Evolutionary conservation across 2,329 filamentous ascomycete genomes (phyloP), one percentile per base, ranked within the genome.

Genomic region (Pseudogymnoascus sp.): DNA sequence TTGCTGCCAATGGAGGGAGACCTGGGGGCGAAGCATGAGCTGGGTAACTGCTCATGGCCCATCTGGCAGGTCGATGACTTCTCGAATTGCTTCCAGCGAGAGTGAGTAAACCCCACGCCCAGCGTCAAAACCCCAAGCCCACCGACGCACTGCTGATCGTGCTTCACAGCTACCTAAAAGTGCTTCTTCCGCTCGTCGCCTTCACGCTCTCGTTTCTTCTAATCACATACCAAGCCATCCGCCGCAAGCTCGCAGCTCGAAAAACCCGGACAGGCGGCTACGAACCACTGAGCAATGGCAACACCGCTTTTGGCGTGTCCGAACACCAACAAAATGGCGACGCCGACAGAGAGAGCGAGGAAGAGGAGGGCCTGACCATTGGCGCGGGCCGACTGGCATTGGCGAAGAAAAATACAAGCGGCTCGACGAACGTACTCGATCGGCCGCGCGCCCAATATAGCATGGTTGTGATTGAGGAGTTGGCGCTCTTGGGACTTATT

Each of bases 141-240:
- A 8, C n/a, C 5, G 27, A 55, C 29, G 13, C 48, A 55, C 21
- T 55, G 29, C 67, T 71, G 36, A 70, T 63, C 62, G 58, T 64
- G 42, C 61, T 63, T 12, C 66, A 64, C 73, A 93, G 90, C 74
- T 92, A 90, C 74, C 83, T 96, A 61, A 87, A 90, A 75, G 85
- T 90, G 64, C 79, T 96, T 55, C 81, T 97, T 61, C 94, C 94
- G 61, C 78, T 94, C 64, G 77, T 87, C 65, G 80, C 88, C 63
- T 84, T 92, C 74, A 81, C 77, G 65, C 68, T 89, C 27, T 97
- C 94, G 5, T 73, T 92, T 67, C 72, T 89, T 60, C 80, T 86
- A 68, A 82, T 96, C 62, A 68, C 81, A 63, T 72, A 81, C 68
- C 84, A 87, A 71, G 77, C 81, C 68, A 73, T 85, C 66, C 78